Base-by-base conservation (phyloP, 257 asterid species). In the Petunia axillaris region DNA sequence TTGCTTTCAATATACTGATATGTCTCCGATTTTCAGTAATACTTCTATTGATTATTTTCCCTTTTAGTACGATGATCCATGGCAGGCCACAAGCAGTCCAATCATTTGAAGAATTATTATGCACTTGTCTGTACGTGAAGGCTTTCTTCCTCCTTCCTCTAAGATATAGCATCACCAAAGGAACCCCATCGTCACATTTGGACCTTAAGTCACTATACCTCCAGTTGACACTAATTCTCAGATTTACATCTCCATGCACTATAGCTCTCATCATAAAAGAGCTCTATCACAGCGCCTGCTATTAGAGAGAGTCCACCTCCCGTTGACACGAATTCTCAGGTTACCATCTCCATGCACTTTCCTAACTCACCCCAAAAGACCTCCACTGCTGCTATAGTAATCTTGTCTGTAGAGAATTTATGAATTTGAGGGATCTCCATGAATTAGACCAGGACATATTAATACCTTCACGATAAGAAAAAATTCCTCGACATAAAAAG, bases 191-290 rank as follows among this genome's bases (percentile, higher is more conserved):
- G 1, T 14, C 75, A 66, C 41, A 0, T 25, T 53, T 41, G 3
- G 54, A 66, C 54, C 38, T 66, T 15, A 66, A 15, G 38, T 66
- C 53, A 66, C 54, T 66, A 41, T 66, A 66, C 75, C 75, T 41
- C 75, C 38, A 2, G 40, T 66, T 15, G 75, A 66, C 39, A 59
- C 39, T 38, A 16, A 59, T 59, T 59, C 38, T 66, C 36, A 36
- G n/a, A 66, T 14, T 66, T 41, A 66, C 75, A 66, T 41, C 75
- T 66, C 54, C 53, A 66, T 41, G 38, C 75, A 66, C 54, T 66
- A 15, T 66, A 15, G 54, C 54, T 66, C 75, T 66, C 75, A 66
- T 37, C 75, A 41, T 66, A 66, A 43, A 66, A 15, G 54, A 15
- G 37, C 15, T 66, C 15, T 40, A 66, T 6, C 41, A 37, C 75